Conservation (phyloP, 805 yeast species). For the Tetrapisispora phaffii region DNA sequence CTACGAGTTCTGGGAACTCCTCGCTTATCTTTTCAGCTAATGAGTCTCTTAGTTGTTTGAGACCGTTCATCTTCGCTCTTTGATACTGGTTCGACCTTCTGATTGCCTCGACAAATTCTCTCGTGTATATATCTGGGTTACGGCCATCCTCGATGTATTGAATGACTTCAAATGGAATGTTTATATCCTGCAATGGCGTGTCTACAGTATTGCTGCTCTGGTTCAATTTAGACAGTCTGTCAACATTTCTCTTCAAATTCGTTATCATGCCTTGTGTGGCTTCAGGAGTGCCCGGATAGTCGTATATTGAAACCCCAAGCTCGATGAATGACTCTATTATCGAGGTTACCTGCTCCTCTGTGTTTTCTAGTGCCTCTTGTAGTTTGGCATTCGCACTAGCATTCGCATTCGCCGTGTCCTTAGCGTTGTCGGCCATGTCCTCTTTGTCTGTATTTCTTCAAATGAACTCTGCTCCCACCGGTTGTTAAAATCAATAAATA, state of each 20-base stretch:
- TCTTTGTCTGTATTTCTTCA: neutral
- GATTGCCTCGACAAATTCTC: conserved; percentile 94
- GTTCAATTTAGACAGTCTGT: conserved; percentile 30
- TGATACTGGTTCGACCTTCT: conserved; percentile 79
- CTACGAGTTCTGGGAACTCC: conserved; percentile 70
- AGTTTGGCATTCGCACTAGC: neutral
- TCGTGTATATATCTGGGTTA: conserved; percentile 91
- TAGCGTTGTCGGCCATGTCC: neutral
- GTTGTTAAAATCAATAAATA: too few species aligned
- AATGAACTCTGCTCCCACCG: neutral
- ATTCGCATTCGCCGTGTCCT: neutral
- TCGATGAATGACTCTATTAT: conserved; percentile 76
- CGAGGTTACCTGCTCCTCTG: conserved; percentile 34
- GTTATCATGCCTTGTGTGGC: conserved; percentile 48
- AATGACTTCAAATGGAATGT: conserved; percentile 75
- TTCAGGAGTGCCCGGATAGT: conserved; percentile 80
- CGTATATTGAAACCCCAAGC: conserved; percentile 85
- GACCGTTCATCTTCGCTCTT: conserved; percentile 72
- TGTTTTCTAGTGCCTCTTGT: conserved; percentile 14
- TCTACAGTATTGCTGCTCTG: conserved; percentile 26
- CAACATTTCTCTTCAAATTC: conserved; percentile 34
- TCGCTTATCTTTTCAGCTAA: conserved; percentile 59
- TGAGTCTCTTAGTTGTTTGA: conserved; percentile 49
- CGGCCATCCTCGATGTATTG: conserved; percentile 92
- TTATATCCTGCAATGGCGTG: conserved; percentile 30